A percentile compares a stretch with the other conserved stretches of the same genome.
Evolutionary conservation across 805 yeast species (phyloP).

Genomic region (Ogataea neopini): DNA sequence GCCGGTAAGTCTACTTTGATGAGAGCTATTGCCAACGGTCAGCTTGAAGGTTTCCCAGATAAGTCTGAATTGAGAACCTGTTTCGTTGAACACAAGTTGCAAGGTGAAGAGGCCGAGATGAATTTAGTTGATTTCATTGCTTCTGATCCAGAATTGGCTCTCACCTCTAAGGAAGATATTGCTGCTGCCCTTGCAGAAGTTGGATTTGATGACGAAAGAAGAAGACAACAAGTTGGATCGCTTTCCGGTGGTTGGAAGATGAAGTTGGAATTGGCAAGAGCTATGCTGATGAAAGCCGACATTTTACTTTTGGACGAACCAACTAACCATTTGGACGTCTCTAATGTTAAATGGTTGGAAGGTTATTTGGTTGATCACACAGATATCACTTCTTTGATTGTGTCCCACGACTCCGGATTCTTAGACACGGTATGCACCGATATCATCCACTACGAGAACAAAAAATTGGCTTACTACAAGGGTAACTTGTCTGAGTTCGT

Average conservation of each 20-base stretch:
- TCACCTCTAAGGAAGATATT: conserved; percentile 68
- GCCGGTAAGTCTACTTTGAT: conserved; percentile 97
- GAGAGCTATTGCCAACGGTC: conserved; percentile 96
- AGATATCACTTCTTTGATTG: conserved; percentile 90
- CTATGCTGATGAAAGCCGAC: conserved; percentile 97
- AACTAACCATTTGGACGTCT: conserved; percentile 95
- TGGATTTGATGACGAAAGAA: conserved; percentile 89
- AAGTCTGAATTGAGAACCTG: conserved; percentile 85
- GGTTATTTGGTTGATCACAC: conserved; percentile 81
- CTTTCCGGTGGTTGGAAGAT: conserved; percentile 99
- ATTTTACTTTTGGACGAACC: conserved; percentile 95
- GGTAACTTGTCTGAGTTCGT: conserved; percentile 95
- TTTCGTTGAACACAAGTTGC: conserved; percentile 95
- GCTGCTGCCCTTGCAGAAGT: conserved; percentile 75
- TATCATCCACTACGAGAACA: conserved; percentile 93
- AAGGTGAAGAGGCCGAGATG: conserved; percentile 91
- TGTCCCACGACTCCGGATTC: conserved; percentile 97
- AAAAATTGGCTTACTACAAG: conserved; percentile 91
- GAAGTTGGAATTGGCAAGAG: conserved; percentile 98
- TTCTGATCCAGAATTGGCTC: conserved; percentile 75
- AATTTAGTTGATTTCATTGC: conserved; percentile 87
- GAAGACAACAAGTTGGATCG: conserved; percentile 89
- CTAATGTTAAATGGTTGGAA: conserved; percentile 91
- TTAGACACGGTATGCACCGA: conserved; percentile 95
- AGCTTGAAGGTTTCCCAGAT: conserved; percentile 95